Base-by-base conservation (phyloP, 768 basidiomycete species). In the Cyclocybe cylindracea region DNA sequence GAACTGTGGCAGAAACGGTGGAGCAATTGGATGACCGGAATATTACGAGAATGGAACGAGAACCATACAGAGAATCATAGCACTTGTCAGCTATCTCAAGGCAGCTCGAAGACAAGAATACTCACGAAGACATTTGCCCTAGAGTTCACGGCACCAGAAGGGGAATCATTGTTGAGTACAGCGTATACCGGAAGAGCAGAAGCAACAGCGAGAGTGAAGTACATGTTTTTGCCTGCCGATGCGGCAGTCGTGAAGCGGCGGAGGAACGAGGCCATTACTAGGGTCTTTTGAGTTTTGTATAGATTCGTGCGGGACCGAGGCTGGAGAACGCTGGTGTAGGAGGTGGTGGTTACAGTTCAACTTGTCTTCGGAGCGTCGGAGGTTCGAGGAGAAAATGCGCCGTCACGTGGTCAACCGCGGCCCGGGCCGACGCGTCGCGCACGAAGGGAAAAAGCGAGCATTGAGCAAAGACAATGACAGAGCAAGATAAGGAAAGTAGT, bases 181-280 rank as follows among this genome's bases (percentile, higher is more conserved):
- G 61, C 60, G 46, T 68, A 67, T 37, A 61, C 49, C 42, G 65
- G 64, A 52, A 65, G 44, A 43, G 63, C 63, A 51, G 66, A 64
- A 57, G 64, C 62, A 61, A 51, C 59, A 68, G 62, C 62, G 40
- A 65, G 55, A 63, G 34, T 55, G 32, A 70, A 69, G 59, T 65
- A 75, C 72, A 72, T 66, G 56, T 57, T 67, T 61, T 63, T 69
- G 42, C 68, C 70, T 37, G 66, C 54, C 35, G 78, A 74, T 10
- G 82, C 76, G 49, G 79, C 70, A 16, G 80, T 76, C 7, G 72
- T 66, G 53, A 83, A 82, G 46, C 78, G 74, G 46, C 82, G 74
- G 43, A 84, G 67, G 61, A 80, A 77, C 11, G 71, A 72, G 7
- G 75, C 75, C 80, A 83, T 82, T 60, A 60, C 65, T 36, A 9